Evolutionary conservation across 129 eudicot genomes (phyloP).

Genomic region (Tagetes patula): DNA sequence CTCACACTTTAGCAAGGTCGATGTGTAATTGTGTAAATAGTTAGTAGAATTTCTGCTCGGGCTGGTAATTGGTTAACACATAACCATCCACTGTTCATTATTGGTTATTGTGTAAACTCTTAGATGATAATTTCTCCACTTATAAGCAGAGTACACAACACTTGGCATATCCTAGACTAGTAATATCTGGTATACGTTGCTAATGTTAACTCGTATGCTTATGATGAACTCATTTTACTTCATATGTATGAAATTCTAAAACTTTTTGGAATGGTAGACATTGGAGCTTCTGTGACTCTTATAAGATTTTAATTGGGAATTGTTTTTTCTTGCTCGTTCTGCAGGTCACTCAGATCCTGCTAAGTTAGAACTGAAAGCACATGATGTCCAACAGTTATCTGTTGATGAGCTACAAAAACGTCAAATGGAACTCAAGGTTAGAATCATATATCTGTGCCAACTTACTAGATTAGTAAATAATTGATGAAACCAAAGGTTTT

Average conservation of each 20-base stretch:
- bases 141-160: no score
- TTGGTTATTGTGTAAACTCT: no score
- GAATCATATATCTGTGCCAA: constrained; percentile 7
- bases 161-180: no score
- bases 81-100: no score
- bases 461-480: neutral
- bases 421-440: constrained; percentile 73
- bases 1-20: no score
- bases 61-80: no score
- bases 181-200: neutral
- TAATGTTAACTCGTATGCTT: neutral
- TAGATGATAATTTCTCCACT: no score
- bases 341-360: constrained; percentile 88
- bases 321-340: constrained; percentile 6
- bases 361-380: constrained; percentile 62
- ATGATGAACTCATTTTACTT: constrained; percentile 1
- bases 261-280: neutral
- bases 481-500: neutral
- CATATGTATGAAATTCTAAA: neutral
- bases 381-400: constrained; percentile 55
- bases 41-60: no score
- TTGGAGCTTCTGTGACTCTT: neutral
- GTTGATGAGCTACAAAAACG: constrained; percentile 66
- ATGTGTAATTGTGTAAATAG: no score
- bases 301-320: constrained; percentile 7